Base-by-base conservation (phyloP, 371 early-diverging fungal species). In the Coemansia linderi region DNA sequence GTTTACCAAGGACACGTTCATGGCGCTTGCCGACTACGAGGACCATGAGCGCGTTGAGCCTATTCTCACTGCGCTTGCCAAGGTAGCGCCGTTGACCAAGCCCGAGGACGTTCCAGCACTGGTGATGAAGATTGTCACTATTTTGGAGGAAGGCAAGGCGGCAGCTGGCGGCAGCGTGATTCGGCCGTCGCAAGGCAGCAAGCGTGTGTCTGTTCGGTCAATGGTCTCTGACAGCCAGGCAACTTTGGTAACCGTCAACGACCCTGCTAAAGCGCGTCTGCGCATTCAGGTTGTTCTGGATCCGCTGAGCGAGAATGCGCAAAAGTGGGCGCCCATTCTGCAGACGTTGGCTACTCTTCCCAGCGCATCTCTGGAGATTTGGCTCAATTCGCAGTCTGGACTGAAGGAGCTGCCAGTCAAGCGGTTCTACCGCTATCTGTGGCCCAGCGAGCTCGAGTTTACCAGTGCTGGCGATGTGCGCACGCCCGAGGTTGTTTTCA, bases 361-460 rank as follows among this genome's bases (percentile, higher is more conserved):
- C 1, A 84, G 86, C 24, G 87, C 90, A 7, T 82, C 84, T 62
- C 81, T 93, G 7, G 80, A 87, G 40, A 68, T 93, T 12, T 79
- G 86, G 56, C 69, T 94, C 29, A 87, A 85, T 57, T 92, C 94
- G 10, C 41, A 64, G 0, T 38, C 70, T 0, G 63, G 71, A 4
- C 24, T 88, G 24, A 80, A 79, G 1, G 87, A 90, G 63, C 70
- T 91, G 13, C 94, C 95, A 0, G 66, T 94, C 19, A 91, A 90
- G 65, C 85, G 93, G 10, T 95, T 95, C 82, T 96, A 95, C 73
- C 90, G 96, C 24, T 95, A 92, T 75, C 90, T 93, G n/a, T 84
- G 91, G 68, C 85, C 85, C 12, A 69, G 82, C 7, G 83, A 86
- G 39, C 85, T 86, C 6, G 78, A 72, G 24, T 94, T 94, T 82